These are phyloP conservation scores for Megacollybia marginata DNA, from an alignment of 768 basidiomycete species.

Conservation along the genomic window DNA sequence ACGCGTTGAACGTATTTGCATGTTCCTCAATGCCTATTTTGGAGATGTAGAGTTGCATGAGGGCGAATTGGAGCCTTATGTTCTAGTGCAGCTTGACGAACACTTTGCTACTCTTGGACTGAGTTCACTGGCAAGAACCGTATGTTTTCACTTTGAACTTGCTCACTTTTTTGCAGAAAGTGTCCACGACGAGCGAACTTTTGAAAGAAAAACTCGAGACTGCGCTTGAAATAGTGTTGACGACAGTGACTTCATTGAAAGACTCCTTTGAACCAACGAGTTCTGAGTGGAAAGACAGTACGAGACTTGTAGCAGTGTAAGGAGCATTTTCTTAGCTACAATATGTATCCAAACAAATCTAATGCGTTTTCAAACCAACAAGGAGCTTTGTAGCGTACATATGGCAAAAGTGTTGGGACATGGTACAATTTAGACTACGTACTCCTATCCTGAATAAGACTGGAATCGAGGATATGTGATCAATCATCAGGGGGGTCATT, in stretches of 20 bases:
- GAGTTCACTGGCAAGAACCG: constrained; percentile 61
- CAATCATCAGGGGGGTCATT: too few relatives aligned
- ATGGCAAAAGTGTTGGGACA: too few relatives aligned
- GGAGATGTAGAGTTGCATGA: constrained; percentile 81
- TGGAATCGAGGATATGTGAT: too few relatives aligned
- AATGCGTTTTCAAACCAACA: too few relatives aligned
- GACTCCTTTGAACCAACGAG: constrained; percentile 51
- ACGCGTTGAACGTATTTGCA: constrained; percentile 56
- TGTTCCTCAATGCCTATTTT: constrained; percentile 94
- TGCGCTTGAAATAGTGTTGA: constrained; percentile 87
- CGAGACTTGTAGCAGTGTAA: too few relatives aligned
- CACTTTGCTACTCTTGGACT: constrained; percentile 78
- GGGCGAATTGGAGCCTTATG: constrained; percentile 51
- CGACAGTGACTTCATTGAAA: constrained; percentile 71
- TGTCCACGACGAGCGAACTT: constrained; percentile 61
- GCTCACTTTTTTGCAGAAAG: constrained; percentile 37
- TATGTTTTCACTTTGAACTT: not conserved
- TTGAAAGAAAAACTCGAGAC: constrained; percentile 75
- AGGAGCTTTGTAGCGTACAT: too few relatives aligned
- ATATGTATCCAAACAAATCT: too few relatives aligned
- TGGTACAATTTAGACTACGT: too few relatives aligned
- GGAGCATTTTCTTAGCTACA: too few relatives aligned
- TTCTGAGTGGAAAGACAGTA: not conserved
- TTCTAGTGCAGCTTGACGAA: constrained; percentile 80
- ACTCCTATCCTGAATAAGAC: too few relatives aligned